Evolutionary conservation across 2,329 filamentous ascomycete species (phyloP).

Genomic region (Septoria petroselini): DNA sequence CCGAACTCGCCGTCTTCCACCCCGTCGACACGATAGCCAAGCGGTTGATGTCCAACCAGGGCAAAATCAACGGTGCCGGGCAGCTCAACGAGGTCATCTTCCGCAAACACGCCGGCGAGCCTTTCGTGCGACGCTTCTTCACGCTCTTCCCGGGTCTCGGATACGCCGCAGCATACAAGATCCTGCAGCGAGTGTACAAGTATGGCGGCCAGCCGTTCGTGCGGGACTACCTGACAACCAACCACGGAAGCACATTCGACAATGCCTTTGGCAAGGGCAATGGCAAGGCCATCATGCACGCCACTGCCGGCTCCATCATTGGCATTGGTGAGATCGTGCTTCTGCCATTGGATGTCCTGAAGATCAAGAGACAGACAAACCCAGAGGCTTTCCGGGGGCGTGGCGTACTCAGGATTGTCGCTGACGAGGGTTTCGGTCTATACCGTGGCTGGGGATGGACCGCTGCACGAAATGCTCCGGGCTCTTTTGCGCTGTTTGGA

Average conservation of each 20-base stretch:
- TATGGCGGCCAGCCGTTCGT: constrained; percentile 96
- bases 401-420: constrained; percentile 82
- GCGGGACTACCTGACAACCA: constrained; percentile 76
- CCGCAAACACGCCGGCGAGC: constrained; percentile 75
- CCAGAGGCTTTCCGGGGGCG: constrained; percentile 95
- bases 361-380: constrained; percentile 99
- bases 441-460: constrained; percentile 98
- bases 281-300: constrained; percentile 97
- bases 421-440: constrained; percentile 89
- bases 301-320: constrained; percentile 88
- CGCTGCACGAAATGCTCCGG: constrained; percentile 91
- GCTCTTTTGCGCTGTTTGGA: constrained; percentile 97
- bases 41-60: constrained; percentile 97
- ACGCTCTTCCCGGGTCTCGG: constrained; percentile 95
- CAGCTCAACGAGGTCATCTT: constrained; percentile 91
- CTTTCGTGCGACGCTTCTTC: constrained; percentile 74
- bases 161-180: constrained; percentile 97
- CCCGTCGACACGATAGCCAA: constrained; percentile 98
- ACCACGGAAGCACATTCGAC: constrained; percentile 84
- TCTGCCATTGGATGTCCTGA: constrained; percentile 90
- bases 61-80: constrained; percentile 59
- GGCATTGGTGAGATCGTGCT: constrained; percentile 97
- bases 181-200: constrained; percentile 96
- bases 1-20: constrained; percentile 89
- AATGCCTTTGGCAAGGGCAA: constrained; percentile 90